phyloP scores from a whole-genome alignment of 208 protist species.

The Trypanosoma cruzi region DNA sequence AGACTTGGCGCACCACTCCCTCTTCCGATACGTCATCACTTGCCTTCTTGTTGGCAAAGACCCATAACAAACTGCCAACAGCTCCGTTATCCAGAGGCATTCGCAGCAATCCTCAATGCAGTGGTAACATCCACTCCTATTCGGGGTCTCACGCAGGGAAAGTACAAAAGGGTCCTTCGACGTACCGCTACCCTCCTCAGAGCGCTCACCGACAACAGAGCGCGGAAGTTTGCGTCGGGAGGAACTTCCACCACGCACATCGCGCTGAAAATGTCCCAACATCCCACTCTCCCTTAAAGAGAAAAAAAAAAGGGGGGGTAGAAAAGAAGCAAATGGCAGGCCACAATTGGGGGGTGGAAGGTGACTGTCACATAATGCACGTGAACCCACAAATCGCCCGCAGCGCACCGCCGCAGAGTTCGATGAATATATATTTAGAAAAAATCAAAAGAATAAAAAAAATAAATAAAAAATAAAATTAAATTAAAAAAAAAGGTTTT shows the following conservation, averaged over 20 bases:
- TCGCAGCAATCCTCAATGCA: conserved; percentile 47
- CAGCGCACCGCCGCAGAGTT: background rate
- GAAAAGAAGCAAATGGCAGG: conserved; percentile 11
- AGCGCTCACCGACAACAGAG: background rate
- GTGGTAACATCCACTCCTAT: conserved; percentile 54
- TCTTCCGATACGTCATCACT: conserved; percentile 35
- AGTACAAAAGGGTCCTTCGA: conserved; percentile 50
- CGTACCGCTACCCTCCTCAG: conserved; percentile 40
- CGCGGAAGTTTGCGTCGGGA: background rate
- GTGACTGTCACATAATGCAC: background rate
- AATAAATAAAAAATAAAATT: conserved; percentile 18
- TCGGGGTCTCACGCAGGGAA: conserved; percentile 44
- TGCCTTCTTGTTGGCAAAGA: conserved; percentile 51
- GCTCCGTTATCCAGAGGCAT: conserved; percentile 47
- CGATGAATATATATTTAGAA: too few relatives aligned
- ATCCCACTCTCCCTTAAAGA: too few relatives aligned
- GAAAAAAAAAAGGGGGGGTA: conserved; percentile 6
- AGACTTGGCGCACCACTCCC: conserved; percentile 88
- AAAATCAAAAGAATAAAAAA: conserved; percentile 20
- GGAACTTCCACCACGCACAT: background rate
- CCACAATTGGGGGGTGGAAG: background rate
- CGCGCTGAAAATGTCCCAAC: conserved; percentile 40
- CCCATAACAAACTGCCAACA: conserved; percentile 52
- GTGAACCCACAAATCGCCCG: background rate
- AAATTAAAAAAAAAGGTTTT: conserved; percentile 20